Conservation (phyloP, 495 filamentous ascomycete species). For the Xanthoparmelia taractica region DNA sequence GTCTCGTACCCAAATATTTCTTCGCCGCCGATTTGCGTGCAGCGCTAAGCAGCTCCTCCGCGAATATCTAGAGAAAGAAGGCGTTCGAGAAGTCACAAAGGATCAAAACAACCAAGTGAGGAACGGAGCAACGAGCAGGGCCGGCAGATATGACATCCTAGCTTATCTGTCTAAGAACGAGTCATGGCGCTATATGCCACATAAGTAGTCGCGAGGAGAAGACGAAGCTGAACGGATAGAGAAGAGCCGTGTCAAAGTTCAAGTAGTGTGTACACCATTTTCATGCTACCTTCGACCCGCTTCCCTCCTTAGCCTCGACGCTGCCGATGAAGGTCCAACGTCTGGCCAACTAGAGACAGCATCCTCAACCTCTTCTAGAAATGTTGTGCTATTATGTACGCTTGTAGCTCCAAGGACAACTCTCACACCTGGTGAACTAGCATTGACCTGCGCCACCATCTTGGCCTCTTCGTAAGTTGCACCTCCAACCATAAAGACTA, state of each 20-base stretch:
- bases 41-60: neutral
- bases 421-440: constrained; percentile 76
- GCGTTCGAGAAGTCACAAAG: neutral
- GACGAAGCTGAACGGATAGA: neutral
- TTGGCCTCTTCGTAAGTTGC: constrained; percentile 95
- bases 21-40: neutral
- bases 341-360: constrained; percentile 76
- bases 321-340: constrained; percentile 56
- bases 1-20: neutral
- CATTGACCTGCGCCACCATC: constrained; percentile 86
- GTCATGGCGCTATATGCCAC: neutral
- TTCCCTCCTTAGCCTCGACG: constrained; percentile 64
- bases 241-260: neutral
- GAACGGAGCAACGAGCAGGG: neutral
- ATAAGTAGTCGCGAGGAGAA: neutral
- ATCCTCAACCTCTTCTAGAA: constrained; percentile 80
- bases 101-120: neutral
- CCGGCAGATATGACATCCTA: neutral
- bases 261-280: neutral
- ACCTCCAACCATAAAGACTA: constrained; percentile 89
- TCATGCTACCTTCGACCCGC: constrained; percentile 40
- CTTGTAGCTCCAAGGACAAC: constrained; percentile 81
- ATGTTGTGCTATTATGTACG: constrained; percentile 77
- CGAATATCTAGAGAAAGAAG: neutral
- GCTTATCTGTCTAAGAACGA: neutral